phyloP scores from a whole-genome alignment of 116 monocot genomes.

The Cymodocea nodosa region DNA sequence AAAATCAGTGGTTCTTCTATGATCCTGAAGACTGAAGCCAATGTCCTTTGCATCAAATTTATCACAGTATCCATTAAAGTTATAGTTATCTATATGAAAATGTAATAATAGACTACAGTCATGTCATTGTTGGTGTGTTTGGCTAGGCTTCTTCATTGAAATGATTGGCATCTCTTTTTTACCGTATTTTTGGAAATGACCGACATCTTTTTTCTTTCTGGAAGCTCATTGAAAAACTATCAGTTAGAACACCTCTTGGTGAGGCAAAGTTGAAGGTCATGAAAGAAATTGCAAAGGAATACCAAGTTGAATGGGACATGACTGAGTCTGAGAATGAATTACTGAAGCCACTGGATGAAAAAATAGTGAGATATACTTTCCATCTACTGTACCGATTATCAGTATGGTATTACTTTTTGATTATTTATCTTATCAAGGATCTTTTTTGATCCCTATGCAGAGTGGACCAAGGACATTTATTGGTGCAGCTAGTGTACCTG shows the following conservation, averaged over 20 bases:
- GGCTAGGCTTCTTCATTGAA: too few species aligned
- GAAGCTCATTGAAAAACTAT: slow-evolving; percentile 32
- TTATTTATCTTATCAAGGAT: not conserved
- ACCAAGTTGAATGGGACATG: slow-evolving; percentile 72
- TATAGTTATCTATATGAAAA: too few species aligned
- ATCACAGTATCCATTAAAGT: too few species aligned
- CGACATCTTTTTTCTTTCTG: not conserved
- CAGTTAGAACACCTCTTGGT: slow-evolving; percentile 58
- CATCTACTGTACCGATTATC: too few species aligned
- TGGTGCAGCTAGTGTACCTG: slow-evolving; percentile 41
- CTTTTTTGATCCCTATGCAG: slow-evolving; percentile 14
- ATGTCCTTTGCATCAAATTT: too few species aligned
- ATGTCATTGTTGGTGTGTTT: too few species aligned
- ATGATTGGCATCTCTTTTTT: not conserved
- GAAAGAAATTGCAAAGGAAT: slow-evolving; percentile 93
- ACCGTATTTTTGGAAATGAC: not conserved
- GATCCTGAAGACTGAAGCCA: too few species aligned
- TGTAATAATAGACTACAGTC: too few species aligned
- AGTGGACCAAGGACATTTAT: slow-evolving; percentile 53
- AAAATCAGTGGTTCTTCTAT: too few species aligned
- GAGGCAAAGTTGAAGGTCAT: slow-evolving; percentile 73
- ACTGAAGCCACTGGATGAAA: slow-evolving; percentile 74
- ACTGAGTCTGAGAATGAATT: slow-evolving; percentile 70
- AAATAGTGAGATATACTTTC: slow-evolving; percentile 22
- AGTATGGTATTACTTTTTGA: not conserved